These are phyloP conservation scores for Davidsoniella neocaledoniae DNA, from an alignment of 2,329 filamentous ascomycete genomes.

Conservation along the genomic window DNA sequence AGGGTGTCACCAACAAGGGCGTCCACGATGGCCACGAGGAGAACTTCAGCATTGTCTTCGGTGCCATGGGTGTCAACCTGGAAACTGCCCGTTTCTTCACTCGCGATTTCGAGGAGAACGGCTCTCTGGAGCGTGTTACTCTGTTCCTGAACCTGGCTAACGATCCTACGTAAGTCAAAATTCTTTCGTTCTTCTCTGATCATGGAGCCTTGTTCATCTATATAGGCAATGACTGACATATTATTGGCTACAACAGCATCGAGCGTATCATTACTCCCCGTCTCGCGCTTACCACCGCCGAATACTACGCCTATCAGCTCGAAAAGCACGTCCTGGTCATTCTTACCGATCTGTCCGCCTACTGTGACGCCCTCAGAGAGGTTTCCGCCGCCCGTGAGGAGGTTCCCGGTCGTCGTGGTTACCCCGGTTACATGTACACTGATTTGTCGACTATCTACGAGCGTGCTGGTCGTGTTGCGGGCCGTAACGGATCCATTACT, in stretches of 20 bases:
- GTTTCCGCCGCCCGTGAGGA: constrained; percentile 96
- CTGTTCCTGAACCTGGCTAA: constrained; percentile 98
- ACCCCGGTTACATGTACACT: constrained; percentile 99
- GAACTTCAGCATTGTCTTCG: constrained; percentile 99
- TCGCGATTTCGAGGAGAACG: constrained; percentile 96
- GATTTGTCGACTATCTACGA: constrained; percentile 99
- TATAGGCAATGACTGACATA: too few relatives aligned
- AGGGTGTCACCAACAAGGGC: constrained; percentile 75
- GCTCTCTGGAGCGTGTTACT: constrained; percentile 90
- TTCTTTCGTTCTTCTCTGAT: neutral
- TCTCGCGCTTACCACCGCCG: constrained; percentile 91
- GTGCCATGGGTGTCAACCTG: constrained; percentile 99
- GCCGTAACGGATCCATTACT: constrained; percentile 95
- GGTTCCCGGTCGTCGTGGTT: constrained; percentile 97
- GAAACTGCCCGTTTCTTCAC: constrained; percentile 98
- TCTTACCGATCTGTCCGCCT: constrained; percentile 91
- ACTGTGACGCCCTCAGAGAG: constrained; percentile 97
- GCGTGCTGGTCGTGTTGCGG: constrained; percentile 90
- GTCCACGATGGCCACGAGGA: constrained; percentile 94
- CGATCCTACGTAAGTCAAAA: constrained; percentile 67
- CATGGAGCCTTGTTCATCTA: too few relatives aligned
- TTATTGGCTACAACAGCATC: constrained; percentile 40
- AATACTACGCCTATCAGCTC: constrained; percentile 99
- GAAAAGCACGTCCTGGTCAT: constrained; percentile 99
- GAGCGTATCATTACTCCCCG: constrained; percentile 99